Evolutionary conservation across 768 basidiomycete genomes (phyloP), one percentile per base, ranked within the genome.

Genomic region (Paxillus involutus): DNA sequence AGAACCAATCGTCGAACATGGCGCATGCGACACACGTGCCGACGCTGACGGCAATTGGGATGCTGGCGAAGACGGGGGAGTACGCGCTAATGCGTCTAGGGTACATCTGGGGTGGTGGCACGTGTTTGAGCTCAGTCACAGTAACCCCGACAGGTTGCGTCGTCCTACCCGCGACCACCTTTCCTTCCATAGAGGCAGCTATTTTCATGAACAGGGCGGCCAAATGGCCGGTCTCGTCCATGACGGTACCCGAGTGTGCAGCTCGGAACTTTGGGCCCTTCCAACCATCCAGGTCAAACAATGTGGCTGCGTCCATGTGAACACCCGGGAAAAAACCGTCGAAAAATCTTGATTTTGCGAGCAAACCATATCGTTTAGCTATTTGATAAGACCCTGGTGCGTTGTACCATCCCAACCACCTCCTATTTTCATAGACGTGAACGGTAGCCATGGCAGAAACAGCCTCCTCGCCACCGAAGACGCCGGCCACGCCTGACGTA

Each of bases 321-420:
- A 66, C 59, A 3, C 73, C 72, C 0, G 73, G 73, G 47, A 66
- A 73, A 26, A 73, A 60, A 10, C 67, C 70, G 33, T 68, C 64
- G 55, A 72, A 73, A 40, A 74, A 61, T 39, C 55, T 63, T n/a
- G 70, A 69, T 24, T 60, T 65, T 29, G 72, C 69, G 9, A 73
- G 69, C 37, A 62, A 60, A 7, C 64, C 67, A 8, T 69, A 74
- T 37, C 65, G 62, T 51, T 63, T 74, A 9, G 70, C 74, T 9
- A 75, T 64, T 21, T 58, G 53, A 50, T 71, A 73, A 11, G 73
- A 71, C 13, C 73, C 73, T 3, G 73, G 73, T 11, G 74, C 59
- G 37, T 75, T 74, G 37, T 74, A 75, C 69, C 72, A 75, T 6
- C 73, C 73, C 13, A 75, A 37, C 68, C 64, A 74, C 26, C 57